These are phyloP conservation scores for Rutstroemia sp. DNA, from an alignment of 2,329 filamentous ascomycete genomes.

Conservation along the genomic window DNA sequence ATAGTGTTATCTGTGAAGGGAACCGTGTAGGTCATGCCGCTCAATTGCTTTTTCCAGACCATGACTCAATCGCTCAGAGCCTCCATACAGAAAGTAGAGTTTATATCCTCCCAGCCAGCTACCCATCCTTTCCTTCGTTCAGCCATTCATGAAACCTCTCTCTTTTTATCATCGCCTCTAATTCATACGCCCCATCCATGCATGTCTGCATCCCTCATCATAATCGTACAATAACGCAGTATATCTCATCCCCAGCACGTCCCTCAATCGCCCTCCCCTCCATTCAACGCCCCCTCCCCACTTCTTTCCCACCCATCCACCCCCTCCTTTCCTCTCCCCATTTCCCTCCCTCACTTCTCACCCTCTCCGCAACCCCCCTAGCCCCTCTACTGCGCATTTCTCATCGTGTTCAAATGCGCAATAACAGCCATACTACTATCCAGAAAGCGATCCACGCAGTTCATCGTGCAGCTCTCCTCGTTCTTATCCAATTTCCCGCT, in stretches of 20 bases:
- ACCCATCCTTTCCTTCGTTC: too few species aligned
- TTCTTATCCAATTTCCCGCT: slow-evolving; percentile 62
- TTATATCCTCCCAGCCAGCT: too few species aligned
- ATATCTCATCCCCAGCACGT: background rate
- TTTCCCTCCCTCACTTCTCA: background rate
- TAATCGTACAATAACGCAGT: too few species aligned
- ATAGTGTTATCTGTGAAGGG: too few species aligned
- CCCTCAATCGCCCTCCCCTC: background rate
- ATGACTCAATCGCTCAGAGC: too few species aligned
- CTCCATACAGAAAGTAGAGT: too few species aligned
- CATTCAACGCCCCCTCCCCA: background rate
- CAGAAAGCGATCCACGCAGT: slow-evolving; percentile 91
- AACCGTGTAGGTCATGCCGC: too few species aligned
- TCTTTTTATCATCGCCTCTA: too few species aligned
- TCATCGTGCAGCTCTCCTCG: slow-evolving; percentile 79
- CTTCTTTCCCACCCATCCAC: background rate
- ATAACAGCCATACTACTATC: slow-evolving; percentile 83
- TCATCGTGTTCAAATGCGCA: slow-evolving; percentile 68
- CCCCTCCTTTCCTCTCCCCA: background rate
- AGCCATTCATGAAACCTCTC: too few species aligned
- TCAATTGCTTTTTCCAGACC: too few species aligned
- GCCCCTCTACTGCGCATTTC: slow-evolving; percentile 20
- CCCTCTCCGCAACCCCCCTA: background rate
- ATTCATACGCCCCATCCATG: too few species aligned
- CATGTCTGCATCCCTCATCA: too few species aligned